Conservation (phyloP, 306 rosid species). For the Trichosanthes cucumerina region DNA sequence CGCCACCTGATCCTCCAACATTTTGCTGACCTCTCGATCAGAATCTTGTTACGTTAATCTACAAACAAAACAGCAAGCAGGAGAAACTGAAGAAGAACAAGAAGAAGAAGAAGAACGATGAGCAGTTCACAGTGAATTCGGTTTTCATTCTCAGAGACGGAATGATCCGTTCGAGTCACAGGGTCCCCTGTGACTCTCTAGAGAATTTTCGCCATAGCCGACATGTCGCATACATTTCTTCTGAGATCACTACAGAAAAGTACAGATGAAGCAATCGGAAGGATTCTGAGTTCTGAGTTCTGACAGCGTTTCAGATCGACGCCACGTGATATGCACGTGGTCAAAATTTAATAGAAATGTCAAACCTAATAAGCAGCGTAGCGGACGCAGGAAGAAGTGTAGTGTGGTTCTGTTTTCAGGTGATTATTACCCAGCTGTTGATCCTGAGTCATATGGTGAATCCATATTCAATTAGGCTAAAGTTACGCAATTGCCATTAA, state of each 20-base stretch:
- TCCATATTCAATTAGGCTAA: neutral
- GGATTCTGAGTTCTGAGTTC: neutral
- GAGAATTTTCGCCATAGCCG: neutral
- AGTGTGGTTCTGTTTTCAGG: neutral
- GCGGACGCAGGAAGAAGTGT: neutral
- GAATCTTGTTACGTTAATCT: constrained; percentile 16
- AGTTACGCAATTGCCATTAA: neutral
- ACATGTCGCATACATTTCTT: neutral
- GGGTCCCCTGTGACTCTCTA: neutral
- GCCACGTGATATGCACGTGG: neutral
- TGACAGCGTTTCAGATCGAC: neutral
- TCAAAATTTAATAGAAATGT: neutral
- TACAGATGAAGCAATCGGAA: neutral
- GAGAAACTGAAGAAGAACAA: neutral
- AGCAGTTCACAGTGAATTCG: neutral
- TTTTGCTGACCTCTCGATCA: constrained; percentile 28
- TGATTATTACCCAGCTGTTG: neutral
- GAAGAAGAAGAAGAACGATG: neutral
- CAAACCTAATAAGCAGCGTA: neutral
- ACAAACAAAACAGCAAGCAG: neutral
- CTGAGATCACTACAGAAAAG: neutral
- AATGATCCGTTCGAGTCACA: neutral
- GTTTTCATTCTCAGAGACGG: neutral
- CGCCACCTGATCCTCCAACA: constrained; percentile 99
- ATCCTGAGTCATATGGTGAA: neutral